A percentile compares a stretch with the other conserved stretches of the same genome.
Conservation (phyloP, 192 early-diverging fungal species). For the Fimicolochytrium jonesii region DNA sequence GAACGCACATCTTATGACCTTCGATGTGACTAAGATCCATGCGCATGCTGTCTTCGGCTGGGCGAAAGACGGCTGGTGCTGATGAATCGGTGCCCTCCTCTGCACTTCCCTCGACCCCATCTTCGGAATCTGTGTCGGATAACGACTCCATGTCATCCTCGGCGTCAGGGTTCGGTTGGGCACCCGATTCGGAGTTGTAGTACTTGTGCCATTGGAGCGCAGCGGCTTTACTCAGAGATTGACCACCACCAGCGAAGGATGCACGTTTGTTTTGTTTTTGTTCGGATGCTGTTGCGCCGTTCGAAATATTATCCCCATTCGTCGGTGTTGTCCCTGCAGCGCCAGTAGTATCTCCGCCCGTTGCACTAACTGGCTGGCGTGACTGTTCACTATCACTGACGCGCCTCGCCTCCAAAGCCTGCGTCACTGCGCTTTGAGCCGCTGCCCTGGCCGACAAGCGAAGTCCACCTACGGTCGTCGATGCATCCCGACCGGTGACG, state of each 20-base stretch:
- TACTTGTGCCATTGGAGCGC: slow-evolving; percentile 17
- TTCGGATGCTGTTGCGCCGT: neutral
- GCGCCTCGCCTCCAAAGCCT: neutral
- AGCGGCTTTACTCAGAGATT: slow-evolving; percentile 8
- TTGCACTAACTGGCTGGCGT: too few relatives aligned
- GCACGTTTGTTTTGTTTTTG: neutral
- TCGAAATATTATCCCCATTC: too few relatives aligned
- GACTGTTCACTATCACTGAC: too few relatives aligned
- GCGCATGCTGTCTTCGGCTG: neutral
- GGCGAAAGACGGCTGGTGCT: neutral
- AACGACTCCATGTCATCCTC: slow-evolving; percentile 1
- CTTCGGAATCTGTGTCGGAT: neutral
- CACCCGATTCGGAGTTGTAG: slow-evolving; percentile 12
- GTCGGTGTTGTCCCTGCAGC: too few relatives aligned
- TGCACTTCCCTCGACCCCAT: neutral
- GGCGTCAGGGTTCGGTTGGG: neutral
- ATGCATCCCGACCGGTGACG: neutral
- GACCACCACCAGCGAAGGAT: slow-evolving; percentile 4
- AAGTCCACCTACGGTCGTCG: slow-evolving; percentile 3
- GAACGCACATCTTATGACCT: slow-evolving; percentile 5
- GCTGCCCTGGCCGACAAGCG: slow-evolving; percentile 5
- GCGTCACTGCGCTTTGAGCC: neutral
- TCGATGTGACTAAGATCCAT: slow-evolving; percentile 4
- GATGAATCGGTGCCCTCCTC: neutral
- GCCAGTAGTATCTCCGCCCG: too few relatives aligned